Percentiles rank a stretch among this genome's conserved stretches.
Evolutionary conservation across 2,329 filamentous ascomycete genomes (phyloP).

Genomic region (Pyrenophora seminiperda): DNA sequence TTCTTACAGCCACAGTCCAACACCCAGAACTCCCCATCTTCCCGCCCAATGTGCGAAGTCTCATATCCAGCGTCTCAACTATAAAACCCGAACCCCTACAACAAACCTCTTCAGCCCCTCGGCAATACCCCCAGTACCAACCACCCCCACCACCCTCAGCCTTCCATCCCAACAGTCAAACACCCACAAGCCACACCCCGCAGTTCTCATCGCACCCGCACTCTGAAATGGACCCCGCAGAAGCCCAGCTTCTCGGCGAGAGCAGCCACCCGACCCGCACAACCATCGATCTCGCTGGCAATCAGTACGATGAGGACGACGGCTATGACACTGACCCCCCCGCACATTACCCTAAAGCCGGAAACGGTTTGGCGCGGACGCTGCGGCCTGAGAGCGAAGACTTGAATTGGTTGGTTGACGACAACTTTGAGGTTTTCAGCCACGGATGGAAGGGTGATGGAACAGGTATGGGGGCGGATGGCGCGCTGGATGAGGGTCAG

Average conservation of each 20-base stretch:
- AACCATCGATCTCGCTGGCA: slow-evolving; percentile 28
- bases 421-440: slow-evolving; percentile 63
- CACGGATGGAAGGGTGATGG: slow-evolving; percentile 51
- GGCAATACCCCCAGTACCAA: slow-evolving; percentile 18
- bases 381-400: slow-evolving; percentile 64
- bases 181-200: slow-evolving; percentile 27
- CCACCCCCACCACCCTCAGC: slow-evolving; percentile 17
- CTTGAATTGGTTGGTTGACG: slow-evolving; percentile 66
- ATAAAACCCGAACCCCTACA: slow-evolving; percentile 14
- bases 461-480: slow-evolving; percentile 39
- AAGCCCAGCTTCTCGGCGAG: slow-evolving; percentile 43
- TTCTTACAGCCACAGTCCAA: slow-evolving; percentile 65
- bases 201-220: slow-evolving; percentile 27
- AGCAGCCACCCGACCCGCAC: slow-evolving; percentile 21
- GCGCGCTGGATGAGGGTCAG: slow-evolving; percentile 23
- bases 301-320: slow-evolving; percentile 51
- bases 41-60: slow-evolving; percentile 42
- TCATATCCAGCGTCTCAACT: slow-evolving; percentile 27
- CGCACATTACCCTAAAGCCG: slow-evolving; percentile 66
- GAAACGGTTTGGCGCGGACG: slow-evolving; percentile 61
- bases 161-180: slow-evolving; percentile 10
- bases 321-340: slow-evolving; percentile 60
- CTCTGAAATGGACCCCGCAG: slow-evolving; percentile 37
- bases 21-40: slow-evolving; percentile 72
- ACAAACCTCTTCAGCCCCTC: slow-evolving; percentile 5